These are phyloP conservation scores for Mariannaea elegans DNA, from an alignment of 2,329 filamentous ascomycete species.

Conservation along the genomic window DNA sequence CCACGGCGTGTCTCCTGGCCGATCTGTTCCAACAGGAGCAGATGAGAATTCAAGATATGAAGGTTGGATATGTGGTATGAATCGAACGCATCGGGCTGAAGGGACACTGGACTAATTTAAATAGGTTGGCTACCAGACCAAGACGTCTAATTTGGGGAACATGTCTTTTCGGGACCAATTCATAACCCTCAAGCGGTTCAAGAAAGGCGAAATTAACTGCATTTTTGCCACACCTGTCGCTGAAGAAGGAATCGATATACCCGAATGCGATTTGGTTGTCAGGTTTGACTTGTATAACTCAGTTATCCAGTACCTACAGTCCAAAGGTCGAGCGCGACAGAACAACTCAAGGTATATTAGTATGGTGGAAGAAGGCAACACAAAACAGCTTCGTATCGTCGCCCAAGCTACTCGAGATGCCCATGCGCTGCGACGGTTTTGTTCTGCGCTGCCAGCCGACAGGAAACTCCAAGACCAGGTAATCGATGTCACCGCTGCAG, in stretches of 20 bases:
- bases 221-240: slow-evolving; percentile 73
- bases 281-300: slow-evolving; percentile 89
- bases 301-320: slow-evolving; percentile 95
- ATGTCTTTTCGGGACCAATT: slow-evolving; percentile 80
- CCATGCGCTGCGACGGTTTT: slow-evolving; percentile 76
- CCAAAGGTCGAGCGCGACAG: slow-evolving; percentile 85
- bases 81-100: not conserved
- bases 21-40: slow-evolving; percentile 68
- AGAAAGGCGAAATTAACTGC: slow-evolving; percentile 67
- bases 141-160: slow-evolving; percentile 61
- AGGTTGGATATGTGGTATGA: slow-evolving; percentile 69
- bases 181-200: slow-evolving; percentile 73
- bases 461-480: slow-evolving; percentile 57
- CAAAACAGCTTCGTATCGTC: slow-evolving; percentile 64
- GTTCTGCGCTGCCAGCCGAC: slow-evolving; percentile 76
- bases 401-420: slow-evolving; percentile 69
- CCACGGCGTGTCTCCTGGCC: slow-evolving; percentile 77
- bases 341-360: slow-evolving; percentile 81
- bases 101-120: not conserved
- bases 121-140: slow-evolving; percentile 43
- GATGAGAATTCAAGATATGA: slow-evolving; percentile 67
- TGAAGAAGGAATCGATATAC: slow-evolving; percentile 74
- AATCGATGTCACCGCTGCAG: slow-evolving; percentile 24
- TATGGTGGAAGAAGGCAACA: slow-evolving; percentile 80
- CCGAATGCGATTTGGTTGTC: slow-evolving; percentile 72